Evolutionary conservation across 1,139 yeast genomes (phyloP).

Genomic region (Saccharomycopsis hybrid): DNA sequence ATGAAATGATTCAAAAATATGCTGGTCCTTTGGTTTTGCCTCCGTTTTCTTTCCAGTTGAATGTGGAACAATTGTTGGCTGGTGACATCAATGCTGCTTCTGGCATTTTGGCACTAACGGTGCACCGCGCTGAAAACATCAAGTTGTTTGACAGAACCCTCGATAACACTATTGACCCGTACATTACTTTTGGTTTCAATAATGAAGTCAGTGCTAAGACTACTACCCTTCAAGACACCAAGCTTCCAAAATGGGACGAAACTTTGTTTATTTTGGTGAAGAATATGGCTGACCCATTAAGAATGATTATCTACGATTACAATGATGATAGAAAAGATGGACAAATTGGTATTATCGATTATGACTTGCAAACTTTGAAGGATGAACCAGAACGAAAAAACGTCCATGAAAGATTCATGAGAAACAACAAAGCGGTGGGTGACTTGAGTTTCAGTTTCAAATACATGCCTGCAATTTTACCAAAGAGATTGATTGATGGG

Average conservation of each 20-base stretch:
- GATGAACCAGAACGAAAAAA: conserved; percentile 48
- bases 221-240: conserved; percentile 55
- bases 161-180: conserved; percentile 87
- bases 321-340: conserved; percentile 78
- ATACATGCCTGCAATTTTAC: conserved; percentile 75
- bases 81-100: conserved; percentile 78
- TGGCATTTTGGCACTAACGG: conserved; percentile 72
- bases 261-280: conserved; percentile 62
- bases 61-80: conserved; percentile 82
- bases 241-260: conserved; percentile 79
- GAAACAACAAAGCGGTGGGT: conserved; percentile 83
- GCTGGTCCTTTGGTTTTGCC: conserved; percentile 81
- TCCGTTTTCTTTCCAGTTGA: conserved; percentile 89
- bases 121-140: conserved; percentile 61
- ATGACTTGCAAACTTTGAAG: conserved; percentile 64
- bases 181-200: conserved; percentile 63
- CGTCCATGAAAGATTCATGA: conserved; percentile 50
- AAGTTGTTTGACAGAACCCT: conserved; percentile 56
- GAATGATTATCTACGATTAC: conserved; percentile 63
- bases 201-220: conserved; percentile 60
- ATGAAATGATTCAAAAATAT: conserved; percentile 78
- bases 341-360: conserved; percentile 68
- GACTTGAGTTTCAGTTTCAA: conserved; percentile 60
- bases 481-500: conserved; percentile 75
- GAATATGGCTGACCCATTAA: conserved; percentile 74